phyloP scores from a whole-genome alignment of 345 rosid genomes.

The Erodium maritimum region DNA sequence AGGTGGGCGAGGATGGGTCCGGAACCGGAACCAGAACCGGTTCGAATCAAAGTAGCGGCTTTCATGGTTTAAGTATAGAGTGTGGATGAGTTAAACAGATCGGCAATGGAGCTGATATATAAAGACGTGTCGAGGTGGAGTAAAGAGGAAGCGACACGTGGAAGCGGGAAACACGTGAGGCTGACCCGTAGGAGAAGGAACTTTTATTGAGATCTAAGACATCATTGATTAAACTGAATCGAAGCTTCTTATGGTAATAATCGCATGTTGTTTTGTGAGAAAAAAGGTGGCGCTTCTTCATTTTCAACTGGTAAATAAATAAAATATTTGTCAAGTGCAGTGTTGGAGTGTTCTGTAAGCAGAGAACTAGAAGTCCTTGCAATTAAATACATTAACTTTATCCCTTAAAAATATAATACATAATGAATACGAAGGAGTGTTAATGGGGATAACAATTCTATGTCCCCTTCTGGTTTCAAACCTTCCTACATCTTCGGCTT shows the following conservation, averaged over 20 bases:
- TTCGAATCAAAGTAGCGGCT: constrained; percentile 34
- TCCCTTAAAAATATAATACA: too few relatives aligned
- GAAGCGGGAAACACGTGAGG: constrained; percentile 16
- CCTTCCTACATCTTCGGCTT: too few relatives aligned
- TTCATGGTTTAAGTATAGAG: not conserved
- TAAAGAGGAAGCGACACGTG: constrained; percentile 30
- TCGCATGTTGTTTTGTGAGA: too few relatives aligned
- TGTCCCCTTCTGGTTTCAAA: too few relatives aligned
- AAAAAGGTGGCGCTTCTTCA: not conserved
- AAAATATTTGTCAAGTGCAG: too few relatives aligned
- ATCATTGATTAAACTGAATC: not conserved
- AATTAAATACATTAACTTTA: too few relatives aligned
- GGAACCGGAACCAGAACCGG: constrained; percentile 40
- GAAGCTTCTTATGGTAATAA: not conserved
- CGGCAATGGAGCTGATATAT: not conserved
- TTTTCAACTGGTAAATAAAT: too few relatives aligned
- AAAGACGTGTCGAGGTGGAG: constrained; percentile 14
- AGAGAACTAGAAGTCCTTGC: too few relatives aligned
- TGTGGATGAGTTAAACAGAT: not conserved
- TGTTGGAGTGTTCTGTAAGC: too few relatives aligned
- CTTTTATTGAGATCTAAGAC: not conserved
- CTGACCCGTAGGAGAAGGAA: constrained; percentile 12
- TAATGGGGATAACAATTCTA: too few relatives aligned
- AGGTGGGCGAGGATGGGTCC: too few relatives aligned
- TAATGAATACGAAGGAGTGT: too few relatives aligned